Conservation (phyloP, 2,329 filamentous ascomycete species). For the Curvularia spicifera region DNA sequence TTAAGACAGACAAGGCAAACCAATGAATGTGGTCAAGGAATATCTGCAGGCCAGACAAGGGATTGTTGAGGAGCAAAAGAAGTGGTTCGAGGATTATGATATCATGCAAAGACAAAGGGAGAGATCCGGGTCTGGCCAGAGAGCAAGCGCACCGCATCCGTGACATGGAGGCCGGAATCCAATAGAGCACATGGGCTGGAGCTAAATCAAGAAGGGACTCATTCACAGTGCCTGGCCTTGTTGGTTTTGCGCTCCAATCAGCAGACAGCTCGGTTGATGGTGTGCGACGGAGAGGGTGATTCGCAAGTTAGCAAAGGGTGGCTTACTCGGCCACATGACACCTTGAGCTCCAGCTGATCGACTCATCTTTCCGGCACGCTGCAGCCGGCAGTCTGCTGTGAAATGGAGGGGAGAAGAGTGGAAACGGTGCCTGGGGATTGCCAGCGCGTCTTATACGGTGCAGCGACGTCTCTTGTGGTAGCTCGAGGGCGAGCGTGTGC, state of each 20-base stretch:
- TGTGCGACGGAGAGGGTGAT: constrained; percentile 48
- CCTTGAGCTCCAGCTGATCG: constrained; percentile 45
- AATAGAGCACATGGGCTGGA: constrained; percentile 47
- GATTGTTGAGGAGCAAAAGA: constrained; percentile 24
- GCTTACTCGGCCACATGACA: constrained; percentile 49
- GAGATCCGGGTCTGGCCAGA: constrained; percentile 27
- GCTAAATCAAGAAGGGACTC: constrained; percentile 47
- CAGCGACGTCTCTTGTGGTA: constrained; percentile 24
- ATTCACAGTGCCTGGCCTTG: constrained; percentile 46
- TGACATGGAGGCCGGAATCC: constrained; percentile 39
- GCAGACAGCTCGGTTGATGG: constrained; percentile 34
- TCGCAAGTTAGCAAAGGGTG: constrained; percentile 46
- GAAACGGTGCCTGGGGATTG: constrained; percentile 20
- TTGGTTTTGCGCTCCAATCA: constrained; percentile 42
- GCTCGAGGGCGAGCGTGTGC: constrained; percentile 35
- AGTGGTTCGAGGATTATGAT: constrained; percentile 36
- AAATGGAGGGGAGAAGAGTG: constrained; percentile 28
- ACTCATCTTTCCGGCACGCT: constrained; percentile 40
- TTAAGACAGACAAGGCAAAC: constrained; percentile 34
- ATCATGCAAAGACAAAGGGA: constrained; percentile 40
- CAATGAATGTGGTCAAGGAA: constrained; percentile 30
- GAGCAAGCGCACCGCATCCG: constrained; percentile 35
- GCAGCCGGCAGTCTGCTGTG: constrained; percentile 30
- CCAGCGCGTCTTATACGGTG: constrained; percentile 34
- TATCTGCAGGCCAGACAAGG: constrained; percentile 34